A percentile compares a stretch with the other conserved stretches of the same genome.
Evolutionary conservation across 352 stramenopile genomes (phyloP).

Genomic region (Globisporangium barbulae): DNA sequence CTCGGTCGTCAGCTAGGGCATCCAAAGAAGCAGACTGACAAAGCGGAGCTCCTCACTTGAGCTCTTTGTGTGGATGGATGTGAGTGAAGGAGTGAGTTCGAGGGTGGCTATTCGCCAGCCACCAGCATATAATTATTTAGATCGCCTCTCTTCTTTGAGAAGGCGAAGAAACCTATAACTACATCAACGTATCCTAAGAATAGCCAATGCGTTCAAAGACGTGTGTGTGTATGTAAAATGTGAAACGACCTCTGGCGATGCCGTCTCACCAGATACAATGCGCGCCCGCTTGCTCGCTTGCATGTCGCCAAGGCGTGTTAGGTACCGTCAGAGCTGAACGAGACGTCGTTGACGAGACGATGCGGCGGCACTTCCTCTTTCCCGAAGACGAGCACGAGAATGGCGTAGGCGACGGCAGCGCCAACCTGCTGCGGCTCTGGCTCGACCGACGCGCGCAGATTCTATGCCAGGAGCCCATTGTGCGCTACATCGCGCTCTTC

Average conservation of each 20-base stretch:
- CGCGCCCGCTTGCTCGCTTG: not conserved
- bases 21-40: not conserved
- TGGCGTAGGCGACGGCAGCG: constrained; percentile 51
- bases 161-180: constrained; percentile 4
- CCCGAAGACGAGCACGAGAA: constrained; percentile 50
- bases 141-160: not conserved
- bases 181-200: constrained; percentile 3
- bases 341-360: constrained; percentile 17
- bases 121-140: not conserved
- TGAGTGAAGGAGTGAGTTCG: not conserved
- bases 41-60: not conserved
- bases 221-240: not conserved
- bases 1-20: not conserved
- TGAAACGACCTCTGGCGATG: not conserved
- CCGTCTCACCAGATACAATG: not conserved
- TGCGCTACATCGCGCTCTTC: constrained; percentile 38
- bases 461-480: constrained; percentile 30
- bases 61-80: not conserved
- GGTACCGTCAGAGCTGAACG: not conserved
- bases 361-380: constrained; percentile 69
- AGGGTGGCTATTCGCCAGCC: not conserved
- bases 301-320: not conserved
- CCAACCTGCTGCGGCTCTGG: constrained; percentile 54
- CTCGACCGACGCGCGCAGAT: constrained; percentile 39
- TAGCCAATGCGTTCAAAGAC: not conserved